phyloP scores from a whole-genome alignment of 768 basidiomycete species.

The Hemileccinum rubropunctum region DNA sequence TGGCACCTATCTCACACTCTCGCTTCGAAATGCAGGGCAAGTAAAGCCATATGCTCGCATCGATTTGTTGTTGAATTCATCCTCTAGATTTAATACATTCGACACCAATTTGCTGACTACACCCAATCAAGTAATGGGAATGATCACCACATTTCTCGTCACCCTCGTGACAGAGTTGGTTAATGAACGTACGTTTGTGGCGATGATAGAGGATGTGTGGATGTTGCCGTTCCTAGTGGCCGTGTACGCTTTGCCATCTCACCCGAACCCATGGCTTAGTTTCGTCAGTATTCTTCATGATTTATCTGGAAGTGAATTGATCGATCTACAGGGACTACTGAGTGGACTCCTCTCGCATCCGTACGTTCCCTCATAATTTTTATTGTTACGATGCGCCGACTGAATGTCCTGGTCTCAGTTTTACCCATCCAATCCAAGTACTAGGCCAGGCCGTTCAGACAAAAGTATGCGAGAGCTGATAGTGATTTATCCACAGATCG shows the following conservation, averaged over 20 bases:
- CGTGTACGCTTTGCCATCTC: constrained; percentile 43
- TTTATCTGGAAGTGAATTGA: background rate
- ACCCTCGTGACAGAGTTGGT: constrained; percentile 46
- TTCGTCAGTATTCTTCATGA: constrained; percentile 37
- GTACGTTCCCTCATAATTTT: constrained; percentile 17
- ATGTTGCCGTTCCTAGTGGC: constrained; percentile 58
- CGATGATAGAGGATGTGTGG: constrained; percentile 59
- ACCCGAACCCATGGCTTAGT: constrained; percentile 51
- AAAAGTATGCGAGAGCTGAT: background rate
- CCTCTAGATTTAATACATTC: constrained; percentile 53
- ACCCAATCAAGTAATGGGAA: constrained; percentile 49
- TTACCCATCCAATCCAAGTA: constrained; percentile 50
- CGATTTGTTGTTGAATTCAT: background rate
- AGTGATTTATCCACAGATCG: constrained; percentile 32
- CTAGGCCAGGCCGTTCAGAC: background rate
- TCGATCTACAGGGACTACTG: constrained; percentile 18
- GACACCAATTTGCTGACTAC: constrained; percentile 59
- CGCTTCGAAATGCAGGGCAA: constrained; percentile 52
- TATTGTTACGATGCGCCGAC: background rate
- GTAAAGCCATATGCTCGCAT: background rate
- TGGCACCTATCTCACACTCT: constrained; percentile 55
- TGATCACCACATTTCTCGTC: constrained; percentile 50
- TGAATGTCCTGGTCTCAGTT: constrained; percentile 21
- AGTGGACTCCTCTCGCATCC: constrained; percentile 46
- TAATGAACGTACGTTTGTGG: constrained; percentile 49